Percentiles rank a stretch among this genome's conserved stretches.
Evolutionary conservation across 768 basidiomycete genomes (phyloP).

Genomic region (Mycena albidolilacea): DNA sequence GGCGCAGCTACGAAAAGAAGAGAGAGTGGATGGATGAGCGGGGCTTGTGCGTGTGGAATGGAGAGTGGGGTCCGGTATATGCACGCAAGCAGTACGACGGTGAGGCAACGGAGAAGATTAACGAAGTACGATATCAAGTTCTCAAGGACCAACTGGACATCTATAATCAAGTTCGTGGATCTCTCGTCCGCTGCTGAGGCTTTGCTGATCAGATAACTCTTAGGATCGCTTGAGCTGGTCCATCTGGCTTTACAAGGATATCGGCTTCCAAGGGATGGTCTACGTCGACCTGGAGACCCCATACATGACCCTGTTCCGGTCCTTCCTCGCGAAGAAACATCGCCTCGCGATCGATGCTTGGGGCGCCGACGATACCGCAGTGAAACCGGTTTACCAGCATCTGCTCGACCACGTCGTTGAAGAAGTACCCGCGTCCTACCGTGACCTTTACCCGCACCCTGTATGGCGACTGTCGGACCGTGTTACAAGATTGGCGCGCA

Average conservation of each 20-base stretch:
- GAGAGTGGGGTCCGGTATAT: slow-evolving; percentile 90
- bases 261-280: slow-evolving; percentile 91
- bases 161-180: slow-evolving; percentile 68
- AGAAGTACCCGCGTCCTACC: slow-evolving; percentile 67
- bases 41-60: slow-evolving; percentile 81
- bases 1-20: slow-evolving; percentile 79
- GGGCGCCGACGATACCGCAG: slow-evolving; percentile 76
- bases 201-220: neutral
- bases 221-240: slow-evolving; percentile 82
- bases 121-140: slow-evolving; percentile 74
- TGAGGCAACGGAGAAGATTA: slow-evolving; percentile 73
- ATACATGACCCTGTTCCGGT: slow-evolving; percentile 78
- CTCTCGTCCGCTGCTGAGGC: no score
- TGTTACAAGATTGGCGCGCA: slow-evolving; percentile 71
- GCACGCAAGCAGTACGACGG: slow-evolving; percentile 74
- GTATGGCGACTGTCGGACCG: slow-evolving; percentile 74
- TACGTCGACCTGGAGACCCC: slow-evolving; percentile 77
- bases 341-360: slow-evolving; percentile 83
- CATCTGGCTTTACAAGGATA: slow-evolving; percentile 92
- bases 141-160: slow-evolving; percentile 82
- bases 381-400: slow-evolving; percentile 75
- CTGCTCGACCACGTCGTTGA: slow-evolving; percentile 73
- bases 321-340: slow-evolving; percentile 85
- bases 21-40: slow-evolving; percentile 82
- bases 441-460: slow-evolving; percentile 71